A percentile compares a stretch with the other conserved stretches of the same genome.
Evolutionary conservation across 2,329 filamentous ascomycete genomes (phyloP).

Genomic region (Waltergamsia citrina): DNA sequence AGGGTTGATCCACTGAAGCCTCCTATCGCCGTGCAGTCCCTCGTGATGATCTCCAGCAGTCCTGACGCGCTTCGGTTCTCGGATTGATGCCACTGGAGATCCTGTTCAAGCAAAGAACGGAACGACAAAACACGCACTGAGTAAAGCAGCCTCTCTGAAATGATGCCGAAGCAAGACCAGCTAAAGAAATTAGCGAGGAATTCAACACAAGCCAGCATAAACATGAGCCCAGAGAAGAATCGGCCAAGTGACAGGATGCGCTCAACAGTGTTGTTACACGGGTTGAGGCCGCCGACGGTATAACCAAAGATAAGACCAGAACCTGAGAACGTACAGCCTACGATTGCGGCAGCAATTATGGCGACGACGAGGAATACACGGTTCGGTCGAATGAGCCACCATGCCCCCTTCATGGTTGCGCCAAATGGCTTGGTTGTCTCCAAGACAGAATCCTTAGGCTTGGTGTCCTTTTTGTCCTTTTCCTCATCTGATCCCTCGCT

Average conservation of each 20-base stretch:
- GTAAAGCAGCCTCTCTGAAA: conserved; percentile 50
- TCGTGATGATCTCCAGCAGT: conserved; percentile 55
- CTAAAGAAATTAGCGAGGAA: conserved; percentile 42
- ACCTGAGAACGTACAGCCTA: conserved; percentile 37
- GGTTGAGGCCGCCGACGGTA: conserved; percentile 26
- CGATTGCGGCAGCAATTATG: conserved; percentile 27
- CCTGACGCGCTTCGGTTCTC: conserved; percentile 45
- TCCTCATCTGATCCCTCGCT: conserved; percentile 29
- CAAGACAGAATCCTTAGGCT: conserved; percentile 37
- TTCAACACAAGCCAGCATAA: conserved; percentile 33
- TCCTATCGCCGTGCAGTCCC: conserved; percentile 47
- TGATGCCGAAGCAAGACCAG: conserved; percentile 27
- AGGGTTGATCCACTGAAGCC: conserved; percentile 52
- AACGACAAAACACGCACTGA: conserved; percentile 49
- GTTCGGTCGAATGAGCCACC: conserved; percentile 11
- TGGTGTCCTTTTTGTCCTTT: conserved; percentile 43
- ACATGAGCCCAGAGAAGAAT: conserved; percentile 37
- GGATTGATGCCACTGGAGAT: conserved; percentile 58
- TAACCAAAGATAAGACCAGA: conserved; percentile 37
- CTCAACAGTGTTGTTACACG: conserved; percentile 20
- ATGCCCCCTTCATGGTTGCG: conserved; percentile 5
- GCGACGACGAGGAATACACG: conserved; percentile 21
- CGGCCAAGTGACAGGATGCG: conserved; percentile 18
- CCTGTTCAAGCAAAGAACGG: conserved; percentile 50
- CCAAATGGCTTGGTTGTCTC: conserved; percentile 28